Evolutionary conservation across 441 rosid species (phyloP).

Genomic region (Syzygium syzygioides): DNA sequence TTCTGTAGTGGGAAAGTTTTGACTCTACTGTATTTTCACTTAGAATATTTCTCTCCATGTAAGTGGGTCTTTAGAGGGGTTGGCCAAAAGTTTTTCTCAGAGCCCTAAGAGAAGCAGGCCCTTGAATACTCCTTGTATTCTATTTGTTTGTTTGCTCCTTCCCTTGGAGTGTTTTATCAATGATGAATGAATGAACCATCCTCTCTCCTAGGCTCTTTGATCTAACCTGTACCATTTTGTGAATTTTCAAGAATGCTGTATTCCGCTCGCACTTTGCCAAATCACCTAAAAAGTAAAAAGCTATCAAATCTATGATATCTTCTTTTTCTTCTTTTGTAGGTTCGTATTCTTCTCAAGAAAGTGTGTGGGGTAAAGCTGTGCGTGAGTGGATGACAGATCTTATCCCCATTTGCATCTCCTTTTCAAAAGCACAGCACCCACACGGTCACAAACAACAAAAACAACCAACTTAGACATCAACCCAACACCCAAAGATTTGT

Average conservation of each 20-base stretch:
- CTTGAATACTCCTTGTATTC: slow-evolving; percentile 21
- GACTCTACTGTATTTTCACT: slow-evolving; percentile 22
- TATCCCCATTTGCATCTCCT: neutral
- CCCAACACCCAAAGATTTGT: neutral
- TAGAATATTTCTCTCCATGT: slow-evolving; percentile 28
- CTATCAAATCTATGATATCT: neutral
- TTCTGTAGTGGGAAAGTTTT: slow-evolving; percentile 56
- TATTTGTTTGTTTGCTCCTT: slow-evolving; percentile 30
- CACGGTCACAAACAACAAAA: neutral
- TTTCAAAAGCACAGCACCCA: neutral
- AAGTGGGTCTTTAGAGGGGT: slow-evolving; percentile 34
- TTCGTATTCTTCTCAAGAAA: neutral
- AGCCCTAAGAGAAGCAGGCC: slow-evolving; percentile 38
- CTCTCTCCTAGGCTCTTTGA: neutral
- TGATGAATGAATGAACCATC: slow-evolving; percentile 15
- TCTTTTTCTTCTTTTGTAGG: neutral
- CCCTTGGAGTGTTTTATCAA: slow-evolving; percentile 29
- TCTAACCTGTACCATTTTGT: neutral
- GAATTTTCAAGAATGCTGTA: neutral
- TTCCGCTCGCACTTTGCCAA: neutral
- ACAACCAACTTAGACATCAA: neutral
- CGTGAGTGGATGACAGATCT: slow-evolving; percentile 16
- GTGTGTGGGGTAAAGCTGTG: neutral
- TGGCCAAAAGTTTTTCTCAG: slow-evolving; percentile 39
- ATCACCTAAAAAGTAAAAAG: neutral